Conservation (phyloP, 805 yeast genomes). For the Lipomyces oligophaga region DNA sequence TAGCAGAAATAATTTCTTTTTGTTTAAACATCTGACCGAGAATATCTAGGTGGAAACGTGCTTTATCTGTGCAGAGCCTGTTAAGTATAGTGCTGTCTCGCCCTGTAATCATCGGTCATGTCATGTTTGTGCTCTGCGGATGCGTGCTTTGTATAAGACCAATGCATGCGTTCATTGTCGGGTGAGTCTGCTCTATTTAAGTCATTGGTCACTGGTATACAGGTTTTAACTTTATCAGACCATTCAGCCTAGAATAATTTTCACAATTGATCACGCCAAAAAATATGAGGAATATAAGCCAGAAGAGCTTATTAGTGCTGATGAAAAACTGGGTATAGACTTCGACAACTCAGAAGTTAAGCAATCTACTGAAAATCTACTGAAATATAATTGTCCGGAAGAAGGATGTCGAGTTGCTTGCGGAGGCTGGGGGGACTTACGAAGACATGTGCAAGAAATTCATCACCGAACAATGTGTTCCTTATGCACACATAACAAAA, state of each 20-base stretch:
- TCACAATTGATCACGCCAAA: slow-evolving; percentile 46
- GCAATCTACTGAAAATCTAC: slow-evolving; percentile 48
- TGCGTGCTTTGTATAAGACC: slow-evolving; percentile 73
- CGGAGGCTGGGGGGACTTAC: slow-evolving; percentile 52
- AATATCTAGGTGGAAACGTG: slow-evolving; percentile 45
- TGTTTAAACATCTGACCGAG: not conserved
- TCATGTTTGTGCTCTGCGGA: slow-evolving; percentile 75
- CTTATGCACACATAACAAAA: slow-evolving; percentile 72
- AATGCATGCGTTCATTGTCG: slow-evolving; percentile 81
- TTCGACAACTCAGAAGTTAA: slow-evolving; percentile 56
- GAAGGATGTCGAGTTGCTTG: slow-evolving; percentile 42
- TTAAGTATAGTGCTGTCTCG: slow-evolving; percentile 62
- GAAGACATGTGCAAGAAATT: slow-evolving; percentile 58
- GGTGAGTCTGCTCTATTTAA: slow-evolving; percentile 22
- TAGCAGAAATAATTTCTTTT: not conserved
- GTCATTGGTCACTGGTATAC: not conserved
- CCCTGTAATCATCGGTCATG: slow-evolving; percentile 86
- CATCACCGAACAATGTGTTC: slow-evolving; percentile 69
- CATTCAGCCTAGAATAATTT: slow-evolving; percentile 54
- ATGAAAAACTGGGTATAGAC: slow-evolving; percentile 50
- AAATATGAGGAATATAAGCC: slow-evolving; percentile 42
- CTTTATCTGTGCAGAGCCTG: slow-evolving; percentile 76
- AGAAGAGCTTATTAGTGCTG: slow-evolving; percentile 37
- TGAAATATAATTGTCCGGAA: slow-evolving; percentile 56
- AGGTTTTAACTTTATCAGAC: slow-evolving; percentile 33